Conservation (phyloP, 129 eudicot species). For the Lactuca sativa region DNA sequence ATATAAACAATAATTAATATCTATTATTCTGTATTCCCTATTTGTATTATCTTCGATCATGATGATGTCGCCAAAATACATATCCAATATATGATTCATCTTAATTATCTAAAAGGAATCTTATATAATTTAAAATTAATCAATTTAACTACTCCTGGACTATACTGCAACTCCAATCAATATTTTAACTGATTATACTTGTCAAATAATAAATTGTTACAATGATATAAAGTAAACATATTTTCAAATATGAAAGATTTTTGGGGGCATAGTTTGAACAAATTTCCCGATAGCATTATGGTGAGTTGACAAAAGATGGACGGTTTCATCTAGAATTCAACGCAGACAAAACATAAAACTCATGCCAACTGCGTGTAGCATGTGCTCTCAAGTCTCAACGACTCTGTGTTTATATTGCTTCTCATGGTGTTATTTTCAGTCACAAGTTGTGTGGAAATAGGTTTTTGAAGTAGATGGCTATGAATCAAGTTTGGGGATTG, state of each 20-base stretch:
- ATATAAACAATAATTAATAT: no score
- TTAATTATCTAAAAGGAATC: no score
- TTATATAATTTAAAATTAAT: no score
- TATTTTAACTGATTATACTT: no score
- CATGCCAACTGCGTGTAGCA: not conserved
- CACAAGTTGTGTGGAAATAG: slow-evolving; percentile 23
- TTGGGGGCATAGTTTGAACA: not conserved
- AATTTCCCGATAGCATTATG: not conserved
- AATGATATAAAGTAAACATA: not conserved
- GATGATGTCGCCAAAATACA: no score
- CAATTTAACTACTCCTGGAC: not conserved
- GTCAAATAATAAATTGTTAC: not conserved
- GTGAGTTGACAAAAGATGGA: no score
- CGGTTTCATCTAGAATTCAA: not conserved
- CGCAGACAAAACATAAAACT: not conserved
- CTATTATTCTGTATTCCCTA: not conserved
- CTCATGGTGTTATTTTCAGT: slow-evolving; percentile 2
- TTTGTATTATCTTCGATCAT: no score
- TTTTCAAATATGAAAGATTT: not conserved
- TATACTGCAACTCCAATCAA: not conserved
- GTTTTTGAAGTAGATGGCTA: not conserved
- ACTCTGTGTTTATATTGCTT: not conserved
- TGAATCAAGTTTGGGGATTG: slow-evolving; percentile 29
- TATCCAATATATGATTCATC: not conserved
- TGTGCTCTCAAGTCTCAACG: slow-evolving; percentile 7